phyloP scores from a whole-genome alignment of 495 filamentous ascomycete genomes.

The Oidiodendron maius region DNA sequence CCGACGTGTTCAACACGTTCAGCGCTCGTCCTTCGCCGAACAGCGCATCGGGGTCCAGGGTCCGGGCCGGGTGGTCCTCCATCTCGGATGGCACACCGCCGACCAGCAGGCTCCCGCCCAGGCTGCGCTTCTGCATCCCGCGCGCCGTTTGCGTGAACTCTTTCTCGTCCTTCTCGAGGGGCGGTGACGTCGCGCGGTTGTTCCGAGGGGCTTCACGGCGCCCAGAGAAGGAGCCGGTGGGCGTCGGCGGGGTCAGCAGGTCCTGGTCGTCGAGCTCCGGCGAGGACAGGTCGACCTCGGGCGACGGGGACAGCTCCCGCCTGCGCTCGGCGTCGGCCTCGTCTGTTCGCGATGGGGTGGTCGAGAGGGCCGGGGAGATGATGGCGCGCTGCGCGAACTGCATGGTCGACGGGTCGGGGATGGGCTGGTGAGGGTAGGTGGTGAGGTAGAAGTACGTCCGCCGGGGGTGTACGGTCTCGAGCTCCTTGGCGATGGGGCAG shows the following conservation, averaged over 20 bases:
- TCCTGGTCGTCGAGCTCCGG: slow-evolving; percentile 68
- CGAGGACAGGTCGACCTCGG: slow-evolving; percentile 86
- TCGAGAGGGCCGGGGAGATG: slow-evolving; percentile 82
- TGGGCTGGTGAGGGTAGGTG: slow-evolving; percentile 71
- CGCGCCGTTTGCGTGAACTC: slow-evolving; percentile 95
- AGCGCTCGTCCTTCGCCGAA: slow-evolving; percentile 43
- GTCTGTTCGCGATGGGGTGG: slow-evolving; percentile 58
- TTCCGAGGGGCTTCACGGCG: slow-evolving; percentile 38
- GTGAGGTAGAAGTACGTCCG: slow-evolving; percentile 96
- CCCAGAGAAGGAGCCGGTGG: slow-evolving; percentile 52
- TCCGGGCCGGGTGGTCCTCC: slow-evolving; percentile 39
- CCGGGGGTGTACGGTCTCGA: slow-evolving; percentile 85
- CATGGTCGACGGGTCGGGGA: slow-evolving; percentile 64
- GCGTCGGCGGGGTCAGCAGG: slow-evolving; percentile 44
- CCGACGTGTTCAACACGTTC: slow-evolving; percentile 5
- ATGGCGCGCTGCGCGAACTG: slow-evolving; percentile 36
- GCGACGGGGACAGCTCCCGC: slow-evolving; percentile 75
- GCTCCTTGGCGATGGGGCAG: slow-evolving; percentile 87
- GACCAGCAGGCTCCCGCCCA: slow-evolving; percentile 34
- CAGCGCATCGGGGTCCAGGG: slow-evolving; percentile 43
- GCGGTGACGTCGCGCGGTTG: slow-evolving; percentile 70
- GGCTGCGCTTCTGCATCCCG: slow-evolving; percentile 71
- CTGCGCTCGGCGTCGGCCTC: slow-evolving; percentile 65
- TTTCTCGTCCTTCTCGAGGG: slow-evolving; percentile 89
- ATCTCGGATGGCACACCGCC: slow-evolving; percentile 28